Evolutionary conservation across 1,139 yeast genomes (phyloP).

Genomic region (Lodderomyces theae): DNA sequence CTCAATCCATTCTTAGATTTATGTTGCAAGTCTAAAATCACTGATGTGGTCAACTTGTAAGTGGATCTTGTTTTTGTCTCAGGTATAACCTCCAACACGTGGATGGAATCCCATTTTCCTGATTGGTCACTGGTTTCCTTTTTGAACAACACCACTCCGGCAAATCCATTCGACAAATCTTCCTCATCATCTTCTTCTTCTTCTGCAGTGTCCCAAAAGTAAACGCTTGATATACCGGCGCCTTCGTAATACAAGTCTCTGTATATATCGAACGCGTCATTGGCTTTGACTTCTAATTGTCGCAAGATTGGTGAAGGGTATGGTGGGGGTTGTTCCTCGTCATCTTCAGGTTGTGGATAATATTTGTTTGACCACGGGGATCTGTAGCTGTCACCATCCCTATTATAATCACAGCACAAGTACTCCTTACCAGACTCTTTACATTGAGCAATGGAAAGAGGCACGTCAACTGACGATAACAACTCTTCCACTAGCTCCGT

Average conservation of each 20-base stretch:
- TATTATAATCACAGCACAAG: conserved; percentile 88
- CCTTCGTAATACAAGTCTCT: conserved; percentile 95
- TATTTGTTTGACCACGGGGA: conserved; percentile 90
- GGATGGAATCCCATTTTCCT: conserved; percentile 89
- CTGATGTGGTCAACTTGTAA: conserved; percentile 84
- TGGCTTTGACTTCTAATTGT: conserved; percentile 74
- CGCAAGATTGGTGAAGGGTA: conserved; percentile 69
- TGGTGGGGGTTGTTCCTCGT: conserved; percentile 61
- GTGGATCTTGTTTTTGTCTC: conserved; percentile 45
- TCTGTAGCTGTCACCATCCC: conserved; percentile 90
- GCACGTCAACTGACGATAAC: conserved; percentile 83
- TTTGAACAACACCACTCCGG: conserved; percentile 87
- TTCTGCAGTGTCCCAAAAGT: conserved; percentile 80
- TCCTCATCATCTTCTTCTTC: conserved; percentile 29
- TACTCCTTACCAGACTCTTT: conserved; percentile 60
- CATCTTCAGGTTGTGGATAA: conserved; percentile 52
- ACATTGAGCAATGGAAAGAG: conserved; percentile 63
- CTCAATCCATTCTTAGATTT: conserved; percentile 34
- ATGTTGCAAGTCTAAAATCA: conserved; percentile 64
- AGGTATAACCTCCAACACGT: conserved; percentile 77
- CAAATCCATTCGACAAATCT: conserved; percentile 53
- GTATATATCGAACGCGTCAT: conserved; percentile 89
- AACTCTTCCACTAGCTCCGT: conserved; percentile 77
- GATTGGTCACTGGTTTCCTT: conserved; percentile 54
- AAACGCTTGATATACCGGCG: conserved; percentile 80